Evolutionary conservation across 1,139 yeast genomes (phyloP), one percentile per base, ranked within the genome.

Genomic region (Zygosaccharomyces sapae): DNA sequence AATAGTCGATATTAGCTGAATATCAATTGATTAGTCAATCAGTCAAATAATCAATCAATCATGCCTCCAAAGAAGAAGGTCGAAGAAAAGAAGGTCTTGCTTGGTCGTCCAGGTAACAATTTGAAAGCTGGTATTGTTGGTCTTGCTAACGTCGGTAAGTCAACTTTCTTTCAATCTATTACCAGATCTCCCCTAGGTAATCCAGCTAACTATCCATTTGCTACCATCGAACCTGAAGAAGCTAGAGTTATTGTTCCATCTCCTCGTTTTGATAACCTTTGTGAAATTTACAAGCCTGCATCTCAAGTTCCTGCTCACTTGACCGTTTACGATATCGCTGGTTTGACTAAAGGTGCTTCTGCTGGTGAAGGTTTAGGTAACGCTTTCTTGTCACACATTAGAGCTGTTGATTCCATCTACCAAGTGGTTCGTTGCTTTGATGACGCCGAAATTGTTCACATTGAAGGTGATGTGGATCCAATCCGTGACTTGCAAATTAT

Each of bases 91-190:
- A 94, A 92, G 70, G 75, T 90, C 64, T 76, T 89, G 55, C 79
- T 92, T 62, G 99, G 99, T 59, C 87, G 98, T 75, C 99, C 99
- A 68, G 98, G 97, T 69, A 90, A 90, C 73, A 90, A 89, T 72
- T 78, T 90, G 69, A 90, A 89, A 70, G 86, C 92, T 45, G 97
- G 98, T 71, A 90, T 92, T 64, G 97, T 92, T 57, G 97, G 97
- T 56, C 77, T 90, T 58, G 97, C 97, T 67, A 90, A 90, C 65
- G 95, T 90, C 56, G 98, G 98, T 66, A 92, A 92, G 72, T 90
- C 97, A 41, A 84, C 92, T 22, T 84, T 84, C 69, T 84, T 84
- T 79, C 92, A 85, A 70, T 92, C 92, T 52, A 83, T 85, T 62
- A 85, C 94, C 57, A 81, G 83, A 73, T 89, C 89, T 65, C 95